phyloP scores from a whole-genome alignment of 441 rosid genomes.

The Gossypium davidsonii region DNA sequence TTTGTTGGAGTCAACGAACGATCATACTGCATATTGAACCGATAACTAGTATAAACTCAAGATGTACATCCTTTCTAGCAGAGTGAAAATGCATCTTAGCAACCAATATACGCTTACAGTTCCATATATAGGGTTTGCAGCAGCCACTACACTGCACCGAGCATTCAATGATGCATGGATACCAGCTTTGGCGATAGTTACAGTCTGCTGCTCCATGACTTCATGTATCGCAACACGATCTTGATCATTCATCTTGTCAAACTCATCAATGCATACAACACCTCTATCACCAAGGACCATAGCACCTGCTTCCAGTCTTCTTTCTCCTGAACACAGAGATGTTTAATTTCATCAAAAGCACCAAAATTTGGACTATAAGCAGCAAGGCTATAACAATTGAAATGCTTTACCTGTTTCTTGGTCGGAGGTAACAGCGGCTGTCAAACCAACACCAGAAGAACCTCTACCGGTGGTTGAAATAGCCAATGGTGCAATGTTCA shows the following conservation, averaged over 20 bases:
- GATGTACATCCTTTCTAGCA: not conserved
- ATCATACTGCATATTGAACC: slow-evolving; percentile 60
- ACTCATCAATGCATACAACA: slow-evolving; percentile 92
- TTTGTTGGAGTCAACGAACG: slow-evolving; percentile 95
- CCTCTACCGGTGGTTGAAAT: slow-evolving; percentile 99
- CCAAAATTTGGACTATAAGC: not conserved
- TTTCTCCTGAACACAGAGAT: slow-evolving; percentile 57
- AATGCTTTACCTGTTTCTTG: slow-evolving; percentile 78
- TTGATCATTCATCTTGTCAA: slow-evolving; percentile 97
- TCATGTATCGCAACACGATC: slow-evolving; percentile 99
- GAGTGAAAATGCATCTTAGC: slow-evolving; percentile 2
- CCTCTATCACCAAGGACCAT: slow-evolving; percentile 99
- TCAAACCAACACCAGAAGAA: slow-evolving; percentile 97
- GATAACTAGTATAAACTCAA: slow-evolving; percentile 12
- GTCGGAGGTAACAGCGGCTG: slow-evolving; percentile 98
- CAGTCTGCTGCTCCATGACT: slow-evolving; percentile 99
- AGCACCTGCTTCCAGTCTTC: slow-evolving; percentile 98
- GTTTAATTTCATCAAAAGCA: not conserved
- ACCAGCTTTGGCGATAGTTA: slow-evolving; percentile 97
- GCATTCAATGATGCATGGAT: slow-evolving; percentile 98
- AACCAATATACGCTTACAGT: slow-evolving; percentile 78
- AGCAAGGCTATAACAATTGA: not conserved
- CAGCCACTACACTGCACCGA: slow-evolving; percentile 97
- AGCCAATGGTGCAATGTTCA: slow-evolving; percentile 95
- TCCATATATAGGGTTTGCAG: slow-evolving; percentile 99